phyloP scores from a whole-genome alignment of 768 basidiomycete genomes.

The Tricholoma flavovirens region DNA sequence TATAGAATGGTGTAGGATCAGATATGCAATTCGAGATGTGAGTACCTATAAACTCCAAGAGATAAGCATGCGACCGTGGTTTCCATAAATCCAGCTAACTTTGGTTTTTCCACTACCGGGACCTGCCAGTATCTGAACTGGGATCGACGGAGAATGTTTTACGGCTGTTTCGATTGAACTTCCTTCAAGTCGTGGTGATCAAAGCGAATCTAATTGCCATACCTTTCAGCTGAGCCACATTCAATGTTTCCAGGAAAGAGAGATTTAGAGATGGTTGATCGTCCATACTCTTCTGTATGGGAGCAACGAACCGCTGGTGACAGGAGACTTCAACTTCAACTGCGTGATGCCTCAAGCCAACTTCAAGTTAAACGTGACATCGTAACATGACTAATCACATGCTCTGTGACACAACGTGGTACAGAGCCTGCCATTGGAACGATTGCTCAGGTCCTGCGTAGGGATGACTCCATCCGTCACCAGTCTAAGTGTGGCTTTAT shows the following conservation, averaged over 20 bases:
- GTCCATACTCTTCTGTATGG: neutral
- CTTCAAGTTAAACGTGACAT: too few relatives aligned
- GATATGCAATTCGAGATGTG: conserved; percentile 61
- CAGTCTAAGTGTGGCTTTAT: too few relatives aligned
- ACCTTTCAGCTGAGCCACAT: conserved; percentile 37
- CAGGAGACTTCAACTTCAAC: too few relatives aligned
- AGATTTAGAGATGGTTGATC: neutral
- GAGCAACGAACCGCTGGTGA: too few relatives aligned
- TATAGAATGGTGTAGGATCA: conserved; percentile 49
- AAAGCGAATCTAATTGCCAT: neutral
- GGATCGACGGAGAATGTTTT: conserved; percentile 49
- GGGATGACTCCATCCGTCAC: too few relatives aligned
- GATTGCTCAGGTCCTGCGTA: too few relatives aligned
- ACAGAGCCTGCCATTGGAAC: too few relatives aligned
- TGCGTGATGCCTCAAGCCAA: too few relatives aligned
- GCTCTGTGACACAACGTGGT: too few relatives aligned
- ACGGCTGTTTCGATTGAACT: conserved; percentile 45
- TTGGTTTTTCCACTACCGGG: conserved; percentile 73
- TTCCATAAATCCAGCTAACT: conserved; percentile 21
- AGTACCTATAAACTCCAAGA: conserved; percentile 37
- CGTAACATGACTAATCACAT: too few relatives aligned
- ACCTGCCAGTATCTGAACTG: conserved; percentile 79
- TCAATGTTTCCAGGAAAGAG: conserved; percentile 22
- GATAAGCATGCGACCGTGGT: neutral
- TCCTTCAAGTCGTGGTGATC: neutral